Conservation (phyloP, 768 basidiomycete genomes). For the Leccinum longicurvipes region DNA sequence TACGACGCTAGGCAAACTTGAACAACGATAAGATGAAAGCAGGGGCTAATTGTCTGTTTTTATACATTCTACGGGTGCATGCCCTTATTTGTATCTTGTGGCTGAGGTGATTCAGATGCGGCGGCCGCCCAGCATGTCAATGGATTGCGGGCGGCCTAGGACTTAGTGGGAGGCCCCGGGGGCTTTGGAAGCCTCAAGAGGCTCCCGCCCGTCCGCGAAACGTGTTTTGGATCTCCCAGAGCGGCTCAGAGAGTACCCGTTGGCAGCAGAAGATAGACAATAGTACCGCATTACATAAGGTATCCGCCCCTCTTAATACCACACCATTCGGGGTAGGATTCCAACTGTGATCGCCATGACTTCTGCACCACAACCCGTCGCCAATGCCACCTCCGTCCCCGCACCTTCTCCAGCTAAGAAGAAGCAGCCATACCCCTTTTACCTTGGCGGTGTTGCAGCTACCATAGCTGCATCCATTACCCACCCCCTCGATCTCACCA, state of each 20-base stretch:
- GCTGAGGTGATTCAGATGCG: no score
- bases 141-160: not conserved
- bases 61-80: conserved; percentile 1
- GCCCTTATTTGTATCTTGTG: conserved; percentile 7
- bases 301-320: conserved; percentile 8
- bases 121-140: not conserved
- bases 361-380: conserved; percentile 8
- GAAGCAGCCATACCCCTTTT: conserved; percentile 83
- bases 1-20: conserved; percentile 12
- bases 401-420: conserved; percentile 23
- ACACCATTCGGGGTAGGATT: not conserved
- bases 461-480: conserved; percentile 88
- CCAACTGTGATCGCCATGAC: conserved; percentile 12
- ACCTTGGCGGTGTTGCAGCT: conserved; percentile 83
- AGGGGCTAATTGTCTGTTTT: not conserved
- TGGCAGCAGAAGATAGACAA: no score
- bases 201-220: not conserved
- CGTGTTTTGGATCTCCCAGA: not conserved
- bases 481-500: conserved; percentile 86
- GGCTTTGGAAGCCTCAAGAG: not conserved
- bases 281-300: conserved; percentile 13
- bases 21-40: not conserved
- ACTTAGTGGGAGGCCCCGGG: not conserved
- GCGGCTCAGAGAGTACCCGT: no score
- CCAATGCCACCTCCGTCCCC: conserved; percentile 6